Evolutionary conservation across 176 grass and related monocot genomes (phyloP), one percentile per base, ranked within the genome.

Genomic region (Zea luxurians): DNA sequence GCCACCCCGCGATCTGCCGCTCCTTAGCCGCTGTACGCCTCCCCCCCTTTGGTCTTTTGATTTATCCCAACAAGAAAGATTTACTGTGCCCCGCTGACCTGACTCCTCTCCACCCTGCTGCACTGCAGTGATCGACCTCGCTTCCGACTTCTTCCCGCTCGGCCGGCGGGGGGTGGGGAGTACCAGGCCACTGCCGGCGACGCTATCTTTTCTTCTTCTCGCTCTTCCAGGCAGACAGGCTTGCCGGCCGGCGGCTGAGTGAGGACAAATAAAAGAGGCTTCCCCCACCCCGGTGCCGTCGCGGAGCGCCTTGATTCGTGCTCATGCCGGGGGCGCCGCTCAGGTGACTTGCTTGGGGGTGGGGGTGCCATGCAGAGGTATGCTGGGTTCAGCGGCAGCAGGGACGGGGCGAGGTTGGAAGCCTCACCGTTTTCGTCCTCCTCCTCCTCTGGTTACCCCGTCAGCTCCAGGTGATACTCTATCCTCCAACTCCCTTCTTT

Each of bases 351-450:
- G 83, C 88, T 48, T 38, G 91, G 72, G 74, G 38, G 38, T 4
- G 4, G 38, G 38, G 4, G 83, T 83, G 84, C 83, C 60, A 97
- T 97, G 94, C 94, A 97, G 79, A 92, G 94, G 86, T 92, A 90
- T 77, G 62, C 89, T 71, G 91, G 89, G n/a, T 85, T 86, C 61
- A 48, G 80, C 52, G 78, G 80, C 27, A 66, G 50, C 37, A 90
- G 88, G 71, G 90, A 90, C 5, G 90, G 61, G 80, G 61, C 86
- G 3, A 83, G 90, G 74, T n/a, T 68, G 27, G 93, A 93, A 6
- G 41, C 34, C 20, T 90, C 93, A 4, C 58, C 89, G 8, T 94
- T 88, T 80, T 73, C 89, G 9, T 94, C 85, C 80, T 66, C 90
- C 59, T 61, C 59, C 70, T 37, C 91, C 8, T 59, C 89, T 6